These are phyloP conservation scores for Colletotrichum camelliae DNA, from an alignment of 2,329 filamentous ascomycete species.

Conservation along the genomic window DNA sequence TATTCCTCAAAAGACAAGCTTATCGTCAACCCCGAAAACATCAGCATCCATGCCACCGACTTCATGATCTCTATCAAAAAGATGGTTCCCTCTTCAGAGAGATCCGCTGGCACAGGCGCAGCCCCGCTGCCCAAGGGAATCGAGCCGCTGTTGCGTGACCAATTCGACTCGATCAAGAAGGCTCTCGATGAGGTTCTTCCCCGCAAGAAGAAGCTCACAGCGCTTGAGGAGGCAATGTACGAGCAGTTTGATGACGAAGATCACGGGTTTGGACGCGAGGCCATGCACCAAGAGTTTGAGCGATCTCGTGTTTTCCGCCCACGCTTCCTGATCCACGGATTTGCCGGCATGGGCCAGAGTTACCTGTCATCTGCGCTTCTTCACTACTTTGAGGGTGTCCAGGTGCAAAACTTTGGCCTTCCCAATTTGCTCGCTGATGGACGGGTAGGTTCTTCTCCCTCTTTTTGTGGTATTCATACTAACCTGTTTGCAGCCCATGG, in stretches of 20 bases:
- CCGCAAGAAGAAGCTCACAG: constrained; percentile 83
- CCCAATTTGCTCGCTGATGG: constrained; percentile 86
- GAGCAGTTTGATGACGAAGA: constrained; percentile 85
- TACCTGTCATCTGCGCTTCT: constrained; percentile 87
- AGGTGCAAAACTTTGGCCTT: constrained; percentile 94
- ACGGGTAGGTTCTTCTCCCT: constrained; percentile 57
- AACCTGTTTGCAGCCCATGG: constrained; percentile 60
- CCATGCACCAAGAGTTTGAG: constrained; percentile 79
- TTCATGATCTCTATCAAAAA: constrained; percentile 98
- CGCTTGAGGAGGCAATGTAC: constrained; percentile 91
- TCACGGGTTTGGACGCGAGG: constrained; percentile 84
- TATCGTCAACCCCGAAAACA: constrained; percentile 82
- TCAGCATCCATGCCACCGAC: constrained; percentile 88
- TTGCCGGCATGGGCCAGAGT: constrained; percentile 88
- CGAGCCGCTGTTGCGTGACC: constrained; percentile 78
- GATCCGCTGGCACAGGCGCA: constrained; percentile 85
- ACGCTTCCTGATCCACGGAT: constrained; percentile 81
- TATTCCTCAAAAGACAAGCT: constrained; percentile 91
- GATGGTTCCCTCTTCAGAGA: constrained; percentile 92
- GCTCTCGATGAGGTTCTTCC: constrained; percentile 80
- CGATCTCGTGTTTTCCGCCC: constrained; percentile 87
- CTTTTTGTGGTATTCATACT: background rate
- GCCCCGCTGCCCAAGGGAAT: constrained; percentile 79
- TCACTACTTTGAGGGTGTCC: constrained; percentile 90
- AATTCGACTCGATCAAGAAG: constrained; percentile 72